Evolutionary conservation across 371 early-diverging fungal species (phyloP), one percentile per base, ranked within the genome.

Genomic region (Circinella minor): DNA sequence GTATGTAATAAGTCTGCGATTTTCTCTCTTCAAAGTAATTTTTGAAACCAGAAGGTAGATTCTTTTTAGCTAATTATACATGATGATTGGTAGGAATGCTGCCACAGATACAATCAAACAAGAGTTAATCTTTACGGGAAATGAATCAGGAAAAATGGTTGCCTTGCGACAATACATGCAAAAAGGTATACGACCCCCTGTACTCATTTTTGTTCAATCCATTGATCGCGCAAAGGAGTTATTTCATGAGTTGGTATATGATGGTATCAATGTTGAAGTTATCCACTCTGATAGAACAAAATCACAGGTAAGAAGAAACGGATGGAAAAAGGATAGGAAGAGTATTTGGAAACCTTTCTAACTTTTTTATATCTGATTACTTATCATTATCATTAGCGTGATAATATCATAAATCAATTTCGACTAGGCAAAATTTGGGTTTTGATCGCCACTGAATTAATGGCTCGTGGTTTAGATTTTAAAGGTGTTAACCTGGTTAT

Each of bases 401-500:
- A 98, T 72, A 84, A 88, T 66, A 93, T 96, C 61, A 91, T 99
- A 36, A 88, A 94, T 67, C 90, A 90, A 65, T 99, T 99, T 84
- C 90, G 96, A 36, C 75, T 82, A 18, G 98, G 98, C 43, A 89
- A 91, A 67, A 90, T 96, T 36, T 97, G 97, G 97, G 93, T 97
- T 34, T 81, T 99, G 67, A 97, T 99, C 66, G 90, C 98, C 20
- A 99, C 99, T 1, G 99, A 99, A 67, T 84, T 98, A 59, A 96
- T 99, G 89, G 94, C 96, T 3, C 92, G 98, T 75, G 98, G 98
- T 83, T 86, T 98, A 70, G 98, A 98, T 85, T 95, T 97, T 75
- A 93, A 95, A 78, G 96, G 94, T 20, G 93, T 98, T 43, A 93
- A 93, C 63, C 63, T 93, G 63, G 98, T 98, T 36, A 91, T 97